These are phyloP conservation scores for Arabidopsis suecica DNA, from an alignment of 345 rosid species.

Conservation along the genomic window DNA sequence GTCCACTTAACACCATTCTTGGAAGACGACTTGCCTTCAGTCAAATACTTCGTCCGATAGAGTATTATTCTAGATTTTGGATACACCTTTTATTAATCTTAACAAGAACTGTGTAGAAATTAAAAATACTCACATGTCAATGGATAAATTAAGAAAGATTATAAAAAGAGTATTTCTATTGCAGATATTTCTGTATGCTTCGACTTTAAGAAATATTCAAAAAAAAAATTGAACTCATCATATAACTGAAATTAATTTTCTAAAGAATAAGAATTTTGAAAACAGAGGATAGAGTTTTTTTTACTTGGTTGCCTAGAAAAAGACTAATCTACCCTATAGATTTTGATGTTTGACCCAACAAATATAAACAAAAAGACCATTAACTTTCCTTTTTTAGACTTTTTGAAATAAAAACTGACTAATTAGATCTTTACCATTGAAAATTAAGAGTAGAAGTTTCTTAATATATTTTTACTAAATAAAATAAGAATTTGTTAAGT, in stretches of 20 bases:
- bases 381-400: no score
- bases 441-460: background rate
- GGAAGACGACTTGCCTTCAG: constrained; percentile 33
- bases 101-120: background rate
- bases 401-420: background rate
- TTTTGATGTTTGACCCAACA: no score
- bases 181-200: constrained; percentile 31
- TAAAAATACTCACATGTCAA: constrained; percentile 6
- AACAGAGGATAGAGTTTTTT: background rate
- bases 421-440: background rate
- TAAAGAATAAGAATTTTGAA: background rate
- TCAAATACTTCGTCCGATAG: constrained; percentile 40
- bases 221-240: background rate
- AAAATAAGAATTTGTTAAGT: no score
- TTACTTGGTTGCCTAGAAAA: background rate
- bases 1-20: constrained; percentile 24
- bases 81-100: background rate
- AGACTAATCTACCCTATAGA: background rate
- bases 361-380: no score
- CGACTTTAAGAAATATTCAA: background rate
- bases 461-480: background rate
- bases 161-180: background rate
- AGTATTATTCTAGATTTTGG: background rate
- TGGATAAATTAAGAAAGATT: background rate
- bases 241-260: background rate